Evolutionary conservation across 2,329 filamentous ascomycete genomes (phyloP).

Genomic region (Colletotrichum coccodes): DNA sequence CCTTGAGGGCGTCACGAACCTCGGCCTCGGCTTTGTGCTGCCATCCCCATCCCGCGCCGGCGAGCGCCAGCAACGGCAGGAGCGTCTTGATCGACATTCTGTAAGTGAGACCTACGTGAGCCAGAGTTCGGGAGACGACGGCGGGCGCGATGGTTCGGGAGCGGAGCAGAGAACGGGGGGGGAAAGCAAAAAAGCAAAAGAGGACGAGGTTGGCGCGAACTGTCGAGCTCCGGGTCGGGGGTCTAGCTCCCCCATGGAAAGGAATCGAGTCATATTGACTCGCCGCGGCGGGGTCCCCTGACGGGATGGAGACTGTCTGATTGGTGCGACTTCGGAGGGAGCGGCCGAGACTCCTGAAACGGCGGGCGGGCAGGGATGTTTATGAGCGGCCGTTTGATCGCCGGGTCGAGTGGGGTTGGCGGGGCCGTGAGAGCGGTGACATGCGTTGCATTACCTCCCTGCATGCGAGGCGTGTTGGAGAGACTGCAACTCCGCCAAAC

Average conservation of each 20-base stretch:
- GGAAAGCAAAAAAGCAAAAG: background rate
- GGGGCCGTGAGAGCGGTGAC: constrained; percentile 1
- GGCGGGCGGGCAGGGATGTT: background rate
- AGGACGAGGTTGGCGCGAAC: background rate
- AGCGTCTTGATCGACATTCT: constrained; percentile 21
- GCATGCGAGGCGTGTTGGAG: no score
- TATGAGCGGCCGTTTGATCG: constrained; percentile 25
- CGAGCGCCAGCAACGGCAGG: constrained; percentile 22
- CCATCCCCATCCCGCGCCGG: constrained; percentile 9
- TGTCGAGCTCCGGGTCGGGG: background rate
- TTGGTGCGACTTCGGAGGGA: background rate
- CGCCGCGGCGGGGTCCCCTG: constrained; percentile 15
- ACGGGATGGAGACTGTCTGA: background rate
- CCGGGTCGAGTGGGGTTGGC: background rate
- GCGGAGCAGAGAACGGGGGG: background rate
- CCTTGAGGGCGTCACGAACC: constrained; percentile 19
- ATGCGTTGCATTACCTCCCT: no score
- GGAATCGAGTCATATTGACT: constrained; percentile 18
- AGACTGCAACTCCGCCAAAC: no score
- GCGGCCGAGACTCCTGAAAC: constrained; percentile 13
- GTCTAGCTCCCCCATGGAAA: background rate
- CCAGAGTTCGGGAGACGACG: no score
- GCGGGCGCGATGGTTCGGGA: background rate
- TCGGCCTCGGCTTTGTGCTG: constrained; percentile 21
- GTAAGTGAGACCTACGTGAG: background rate